Evolutionary conservation across 805 yeast genomes (phyloP).

Genomic region (Sungouiozyma intestinalis): DNA sequence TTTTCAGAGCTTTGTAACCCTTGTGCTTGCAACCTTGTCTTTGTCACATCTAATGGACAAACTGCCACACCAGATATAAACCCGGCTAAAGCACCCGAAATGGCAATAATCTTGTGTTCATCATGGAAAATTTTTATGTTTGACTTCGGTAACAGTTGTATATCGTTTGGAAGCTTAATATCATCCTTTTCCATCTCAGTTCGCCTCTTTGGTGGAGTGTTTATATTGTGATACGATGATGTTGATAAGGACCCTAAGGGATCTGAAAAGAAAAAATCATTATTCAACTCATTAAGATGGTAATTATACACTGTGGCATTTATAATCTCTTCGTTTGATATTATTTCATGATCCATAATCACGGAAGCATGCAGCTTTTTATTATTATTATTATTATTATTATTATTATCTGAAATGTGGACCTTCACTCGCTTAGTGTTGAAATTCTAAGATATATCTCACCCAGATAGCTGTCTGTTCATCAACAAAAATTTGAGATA

Average conservation of each 20-base stretch:
- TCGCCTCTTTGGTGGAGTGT: not conserved
- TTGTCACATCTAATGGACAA: slow-evolving; percentile 93
- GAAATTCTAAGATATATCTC: too few relatives aligned
- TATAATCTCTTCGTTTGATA: not conserved
- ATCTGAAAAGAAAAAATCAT: not conserved
- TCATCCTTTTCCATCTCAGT: slow-evolving; percentile 6
- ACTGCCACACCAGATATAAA: slow-evolving; percentile 80
- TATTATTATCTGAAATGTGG: too few relatives aligned
- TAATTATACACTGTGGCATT: not conserved
- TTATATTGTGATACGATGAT: not conserved
- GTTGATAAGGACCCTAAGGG: not conserved
- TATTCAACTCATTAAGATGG: not conserved
- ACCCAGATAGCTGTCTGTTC: too few relatives aligned
- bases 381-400: too few relatives aligned
- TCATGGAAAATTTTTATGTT: slow-evolving; percentile 14
- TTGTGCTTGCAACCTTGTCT: slow-evolving; percentile 89
- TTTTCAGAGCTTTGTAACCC: slow-evolving; percentile 37
- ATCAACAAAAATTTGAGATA: too few relatives aligned
- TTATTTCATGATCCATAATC: not conserved
- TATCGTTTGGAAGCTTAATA: not conserved
- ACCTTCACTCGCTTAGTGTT: too few relatives aligned
- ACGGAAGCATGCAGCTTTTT: too few relatives aligned
- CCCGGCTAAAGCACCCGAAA: slow-evolving; percentile 92
- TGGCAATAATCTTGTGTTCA: slow-evolving; percentile 54
- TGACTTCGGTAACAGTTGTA: not conserved